Conservation (phyloP, 495 filamentous ascomycete genomes). For the Aspergillus hancockii region DNA sequence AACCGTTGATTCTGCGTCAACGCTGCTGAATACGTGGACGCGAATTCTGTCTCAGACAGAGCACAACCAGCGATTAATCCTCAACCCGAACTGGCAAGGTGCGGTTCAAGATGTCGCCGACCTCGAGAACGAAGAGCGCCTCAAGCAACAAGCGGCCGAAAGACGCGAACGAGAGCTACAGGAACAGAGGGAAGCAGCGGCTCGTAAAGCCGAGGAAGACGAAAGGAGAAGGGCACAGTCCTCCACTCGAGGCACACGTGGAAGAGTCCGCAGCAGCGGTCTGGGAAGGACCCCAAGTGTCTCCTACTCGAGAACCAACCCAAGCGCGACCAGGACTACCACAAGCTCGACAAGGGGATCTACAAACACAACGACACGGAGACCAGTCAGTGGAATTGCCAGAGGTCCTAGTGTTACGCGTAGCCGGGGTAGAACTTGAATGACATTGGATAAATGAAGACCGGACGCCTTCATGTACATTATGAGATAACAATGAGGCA, state of each 20-base stretch:
- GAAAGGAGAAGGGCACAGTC: conserved; percentile 54
- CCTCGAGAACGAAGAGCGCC: conserved; percentile 71
- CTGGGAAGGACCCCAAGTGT: conserved; percentile 49
- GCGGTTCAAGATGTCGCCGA: conserved; percentile 81
- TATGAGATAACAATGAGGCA: conserved; percentile 9
- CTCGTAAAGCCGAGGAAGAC: conserved; percentile 70
- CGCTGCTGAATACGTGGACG: conserved; percentile 94
- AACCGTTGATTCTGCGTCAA: conserved; percentile 85
- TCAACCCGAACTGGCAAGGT: conserved; percentile 88
- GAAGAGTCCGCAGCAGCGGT: conserved; percentile 46
- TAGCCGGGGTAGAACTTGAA: conserved; percentile 38
- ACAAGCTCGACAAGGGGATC: conserved; percentile 32
- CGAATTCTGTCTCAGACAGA: conserved; percentile 95
- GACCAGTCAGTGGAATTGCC: conserved; percentile 51
- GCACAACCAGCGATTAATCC: conserved; percentile 89
- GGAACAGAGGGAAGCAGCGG: conserved; percentile 69
- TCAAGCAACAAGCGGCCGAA: conserved; percentile 72
- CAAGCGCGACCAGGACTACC: conserved; percentile 31
- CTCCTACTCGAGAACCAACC: conserved; percentile 23
- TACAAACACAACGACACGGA: conserved; percentile 42
- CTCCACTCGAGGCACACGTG: conserved; percentile 50
- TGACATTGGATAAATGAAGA: not conserved
- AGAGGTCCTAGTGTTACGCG: conserved; percentile 46
- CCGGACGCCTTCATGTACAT: conserved; percentile 14
- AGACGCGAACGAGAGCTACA: conserved; percentile 73